Base-by-base conservation (phyloP, 345 rosid genomes). In the Populus pruinosa region DNA sequence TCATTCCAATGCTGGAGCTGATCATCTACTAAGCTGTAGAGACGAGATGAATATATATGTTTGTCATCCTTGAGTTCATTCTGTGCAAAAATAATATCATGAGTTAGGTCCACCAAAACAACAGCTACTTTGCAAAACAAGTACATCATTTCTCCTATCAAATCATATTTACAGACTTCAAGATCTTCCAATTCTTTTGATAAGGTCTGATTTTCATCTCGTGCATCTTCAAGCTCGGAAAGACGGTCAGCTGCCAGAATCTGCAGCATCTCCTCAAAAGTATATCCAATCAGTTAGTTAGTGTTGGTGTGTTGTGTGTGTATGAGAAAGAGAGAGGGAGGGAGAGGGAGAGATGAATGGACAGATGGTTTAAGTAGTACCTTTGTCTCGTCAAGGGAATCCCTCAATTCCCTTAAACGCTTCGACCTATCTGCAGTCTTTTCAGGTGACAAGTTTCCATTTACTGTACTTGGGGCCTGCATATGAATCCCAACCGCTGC, bases 1-100 rank as follows among this genome's bases (percentile, higher is more conserved):
- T 84, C 87, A 83, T 85, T 89, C 90, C 90, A 87, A 82, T 90
- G 94, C 81, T 87, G 92, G 71, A 93, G 85, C 85, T 92, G 97
- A 85, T 96, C 99, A 67, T 85, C 89, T 82, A 90, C 80, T 84
- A 90, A 83, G 78, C 69, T 83, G 80, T 88, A 96, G 66, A 88
- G 82, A 78, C 91, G 89, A 69, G 95, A 93, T 11, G 89, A 90
- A 77, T 79, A 77, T 70, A 93, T 84, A 84, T 88, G 85, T 78
- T 93, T 92, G 63, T 92, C 96, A 84, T 93, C 98, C 85, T 90
- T 91, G 76, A 92, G 79, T 67, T 91, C 94, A 82, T 81, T 86
- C 98, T 96, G 85, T 79, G 79, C 69, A 69, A 81, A 77, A 69
- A 77, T 71, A 80, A 50, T 2, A 49, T 67, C 64, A 75, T 11